Conservation (phyloP, 2,329 filamentous ascomycete genomes). For the Aspergillus sp. region DNA sequence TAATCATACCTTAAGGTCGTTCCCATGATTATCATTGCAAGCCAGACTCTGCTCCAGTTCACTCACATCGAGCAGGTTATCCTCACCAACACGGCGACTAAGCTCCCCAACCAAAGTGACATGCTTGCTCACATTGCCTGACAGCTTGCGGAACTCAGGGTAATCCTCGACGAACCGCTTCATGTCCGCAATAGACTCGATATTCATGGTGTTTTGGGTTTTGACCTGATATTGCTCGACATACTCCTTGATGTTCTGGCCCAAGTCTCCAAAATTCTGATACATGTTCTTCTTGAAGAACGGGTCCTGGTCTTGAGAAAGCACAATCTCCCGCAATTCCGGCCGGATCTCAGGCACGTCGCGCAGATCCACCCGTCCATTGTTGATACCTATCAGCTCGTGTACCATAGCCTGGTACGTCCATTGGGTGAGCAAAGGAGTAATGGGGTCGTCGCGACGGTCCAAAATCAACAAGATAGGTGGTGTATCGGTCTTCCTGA, state of each 20-base stretch:
- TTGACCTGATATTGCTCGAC: constrained; percentile 97
- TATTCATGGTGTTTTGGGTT: constrained; percentile 91
- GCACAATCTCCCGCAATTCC: constrained; percentile 85
- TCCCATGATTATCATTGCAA: constrained; percentile 89
- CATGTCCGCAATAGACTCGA: constrained; percentile 97
- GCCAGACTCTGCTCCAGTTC: constrained; percentile 95
- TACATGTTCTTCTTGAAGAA: constrained; percentile 99
- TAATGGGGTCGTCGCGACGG: constrained; percentile 88
- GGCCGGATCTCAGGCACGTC: constrained; percentile 76
- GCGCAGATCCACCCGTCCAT: constrained; percentile 85
- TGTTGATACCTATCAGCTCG: constrained; percentile 85
- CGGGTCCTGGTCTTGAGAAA: constrained; percentile 94
- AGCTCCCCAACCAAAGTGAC: constrained; percentile 93
- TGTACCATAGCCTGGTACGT: constrained; percentile 99
- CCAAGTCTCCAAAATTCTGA: constrained; percentile 90
- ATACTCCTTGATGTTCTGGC: constrained; percentile 96
- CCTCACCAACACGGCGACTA: constrained; percentile 75
- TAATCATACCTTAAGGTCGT: constrained; percentile 71
- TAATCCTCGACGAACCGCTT: constrained; percentile 99
- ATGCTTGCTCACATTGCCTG: constrained; percentile 97
- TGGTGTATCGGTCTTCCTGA: constrained; percentile 87
- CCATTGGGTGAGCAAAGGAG: constrained; percentile 92
- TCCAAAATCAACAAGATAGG: constrained; percentile 88
- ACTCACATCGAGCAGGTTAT: constrained; percentile 89
- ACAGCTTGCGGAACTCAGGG: constrained; percentile 92